These are phyloP conservation scores for Avena atlantica DNA, from an alignment of 176 grass and related monocot species.

Conservation along the genomic window DNA sequence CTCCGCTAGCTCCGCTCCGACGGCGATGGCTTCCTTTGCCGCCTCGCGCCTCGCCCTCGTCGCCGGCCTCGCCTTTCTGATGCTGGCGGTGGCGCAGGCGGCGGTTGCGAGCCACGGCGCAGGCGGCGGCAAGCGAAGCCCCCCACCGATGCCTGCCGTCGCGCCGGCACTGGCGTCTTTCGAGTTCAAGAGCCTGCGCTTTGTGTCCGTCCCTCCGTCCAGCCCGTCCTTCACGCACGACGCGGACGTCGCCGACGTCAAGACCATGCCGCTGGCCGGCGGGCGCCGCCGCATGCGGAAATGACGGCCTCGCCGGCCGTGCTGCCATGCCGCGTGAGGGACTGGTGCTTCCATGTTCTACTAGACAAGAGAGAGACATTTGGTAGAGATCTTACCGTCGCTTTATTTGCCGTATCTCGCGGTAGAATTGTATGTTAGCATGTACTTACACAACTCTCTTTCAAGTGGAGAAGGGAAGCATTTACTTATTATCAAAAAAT, in stretches of 20 bases:
- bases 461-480: conserved; percentile 30
- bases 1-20: neutral
- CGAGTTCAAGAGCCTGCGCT: neutral
- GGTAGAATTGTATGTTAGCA: neutral
- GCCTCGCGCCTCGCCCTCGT: neutral
- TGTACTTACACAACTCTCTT: conserved; percentile 8
- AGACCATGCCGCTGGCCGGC: neutral
- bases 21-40: conserved; percentile 19
- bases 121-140: neutral
- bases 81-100: neutral
- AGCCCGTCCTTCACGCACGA: conserved; percentile 24
- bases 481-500: neutral
- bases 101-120: neutral
- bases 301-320: neutral
- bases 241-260: neutral
- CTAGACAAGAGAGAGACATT: conserved; percentile 10
- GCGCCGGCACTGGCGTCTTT: neutral
- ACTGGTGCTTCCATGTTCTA: neutral
- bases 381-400: neutral
- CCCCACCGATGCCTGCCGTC: neutral
- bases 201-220: conserved; percentile 17
- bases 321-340: too few relatives aligned
- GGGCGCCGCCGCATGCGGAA: neutral
- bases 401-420: too few relatives aligned
- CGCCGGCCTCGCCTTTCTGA: conserved; percentile 31